Evolutionary conservation across 2,329 filamentous ascomycete species (phyloP).

Genomic region (Massarina eburnea): DNA sequence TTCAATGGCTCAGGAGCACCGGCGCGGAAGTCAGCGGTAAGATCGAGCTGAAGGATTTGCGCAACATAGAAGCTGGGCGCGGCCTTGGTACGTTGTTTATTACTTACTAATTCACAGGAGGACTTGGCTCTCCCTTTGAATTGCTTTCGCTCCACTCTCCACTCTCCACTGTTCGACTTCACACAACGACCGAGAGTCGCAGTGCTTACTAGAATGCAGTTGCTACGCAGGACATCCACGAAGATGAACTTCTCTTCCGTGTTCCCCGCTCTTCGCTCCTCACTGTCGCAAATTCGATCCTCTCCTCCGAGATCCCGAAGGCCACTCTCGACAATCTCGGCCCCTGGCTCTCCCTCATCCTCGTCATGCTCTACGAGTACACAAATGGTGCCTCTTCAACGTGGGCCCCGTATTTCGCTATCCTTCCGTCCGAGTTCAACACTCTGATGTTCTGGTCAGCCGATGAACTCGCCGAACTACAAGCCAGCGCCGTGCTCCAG

Average conservation of each 20-base stretch:
- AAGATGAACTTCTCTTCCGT: constrained; percentile 77
- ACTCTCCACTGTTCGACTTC: neutral
- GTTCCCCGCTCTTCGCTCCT: constrained; percentile 74
- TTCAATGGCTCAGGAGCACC: constrained; percentile 58
- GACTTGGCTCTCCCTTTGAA: neutral
- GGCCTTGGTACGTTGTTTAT: constrained; percentile 59
- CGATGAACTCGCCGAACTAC: constrained; percentile 69
- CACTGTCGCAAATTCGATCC: constrained; percentile 69
- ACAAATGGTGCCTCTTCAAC: constrained; percentile 60
- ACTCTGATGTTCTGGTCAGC: constrained; percentile 88
- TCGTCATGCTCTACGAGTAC: constrained; percentile 79
- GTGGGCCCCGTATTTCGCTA: constrained; percentile 77
- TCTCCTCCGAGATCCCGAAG: constrained; percentile 57
- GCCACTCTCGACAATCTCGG: constrained; percentile 41
- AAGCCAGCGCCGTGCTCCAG: constrained; percentile 72
- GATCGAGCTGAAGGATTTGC: constrained; percentile 60
- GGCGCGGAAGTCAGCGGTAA: constrained; percentile 60
- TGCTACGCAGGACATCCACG: constrained; percentile 67
- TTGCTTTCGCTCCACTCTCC: neutral
- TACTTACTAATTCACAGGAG: constrained; percentile 5
- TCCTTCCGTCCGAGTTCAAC: constrained; percentile 72
- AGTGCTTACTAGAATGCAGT: constrained; percentile 53
- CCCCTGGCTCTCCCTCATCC: constrained; percentile 63
- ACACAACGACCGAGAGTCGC: neutral
- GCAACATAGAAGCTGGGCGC: constrained; percentile 58